phyloP scores from a whole-genome alignment of 306 rosid genomes.

The Begonia fuchsioides region DNA sequence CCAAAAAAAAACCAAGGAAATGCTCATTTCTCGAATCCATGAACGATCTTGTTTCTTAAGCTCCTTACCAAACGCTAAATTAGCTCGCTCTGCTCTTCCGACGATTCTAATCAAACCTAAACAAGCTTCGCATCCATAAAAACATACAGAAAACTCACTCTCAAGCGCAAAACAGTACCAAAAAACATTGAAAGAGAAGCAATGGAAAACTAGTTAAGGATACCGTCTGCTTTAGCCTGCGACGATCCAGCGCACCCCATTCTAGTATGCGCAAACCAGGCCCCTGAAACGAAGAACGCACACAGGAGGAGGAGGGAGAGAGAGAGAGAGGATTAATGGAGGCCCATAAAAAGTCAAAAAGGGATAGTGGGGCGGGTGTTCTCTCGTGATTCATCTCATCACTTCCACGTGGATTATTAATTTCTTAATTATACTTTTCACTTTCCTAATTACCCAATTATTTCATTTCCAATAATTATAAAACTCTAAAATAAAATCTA shows the following conservation, averaged over 20 bases:
- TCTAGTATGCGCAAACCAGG: slow-evolving; percentile 3
- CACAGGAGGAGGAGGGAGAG: background rate
- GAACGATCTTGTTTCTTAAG: no score
- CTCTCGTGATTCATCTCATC: no score
- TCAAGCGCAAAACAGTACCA: no score
- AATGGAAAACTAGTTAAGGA: slow-evolving; percentile 11
- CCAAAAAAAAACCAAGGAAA: no score
- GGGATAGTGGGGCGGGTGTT: no score
- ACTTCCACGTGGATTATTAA: no score
- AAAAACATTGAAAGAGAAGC: background rate
- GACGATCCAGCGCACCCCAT: slow-evolving; percentile 97
- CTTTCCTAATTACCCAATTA: no score
- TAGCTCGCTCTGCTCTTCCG: background rate
- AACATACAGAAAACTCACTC: background rate
- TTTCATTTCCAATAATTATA: no score
- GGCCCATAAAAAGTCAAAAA: slow-evolving; percentile 18
- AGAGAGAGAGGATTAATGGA: background rate
- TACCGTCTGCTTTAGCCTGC: slow-evolving; percentile 69
- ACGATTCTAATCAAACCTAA: background rate
- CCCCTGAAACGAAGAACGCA: background rate
- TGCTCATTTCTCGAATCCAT: no score
- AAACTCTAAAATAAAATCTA: no score
- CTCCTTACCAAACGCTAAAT: no score
- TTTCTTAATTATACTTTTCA: no score
- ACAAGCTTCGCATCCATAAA: slow-evolving; percentile 3